phyloP scores from a whole-genome alignment of 31 red algal species.

The Odonthalia washingtoniensis region DNA sequence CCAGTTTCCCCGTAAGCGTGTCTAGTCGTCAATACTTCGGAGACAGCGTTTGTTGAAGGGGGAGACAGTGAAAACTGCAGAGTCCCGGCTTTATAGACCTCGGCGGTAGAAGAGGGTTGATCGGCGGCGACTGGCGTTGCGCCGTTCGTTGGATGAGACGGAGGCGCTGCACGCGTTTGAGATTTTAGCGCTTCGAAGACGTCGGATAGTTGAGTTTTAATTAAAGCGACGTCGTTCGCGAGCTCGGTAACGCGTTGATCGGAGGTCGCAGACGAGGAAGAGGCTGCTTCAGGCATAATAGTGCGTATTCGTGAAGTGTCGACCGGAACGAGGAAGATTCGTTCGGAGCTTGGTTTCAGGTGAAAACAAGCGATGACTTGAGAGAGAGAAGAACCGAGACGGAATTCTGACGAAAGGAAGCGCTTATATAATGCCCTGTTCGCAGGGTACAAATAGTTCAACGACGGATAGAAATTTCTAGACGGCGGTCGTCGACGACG shows the following conservation, averaged over 20 bases:
- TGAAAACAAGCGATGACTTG: background rate
- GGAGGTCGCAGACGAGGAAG: background rate
- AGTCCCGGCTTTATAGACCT: background rate
- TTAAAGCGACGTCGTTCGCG: slow-evolving; percentile 4
- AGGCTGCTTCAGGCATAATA: too few species aligned
- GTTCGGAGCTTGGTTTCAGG: background rate
- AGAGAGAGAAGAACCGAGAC: background rate
- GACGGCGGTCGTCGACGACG: background rate
- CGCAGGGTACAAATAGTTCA: background rate
- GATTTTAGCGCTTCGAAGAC: background rate
- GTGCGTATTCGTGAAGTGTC: background rate
- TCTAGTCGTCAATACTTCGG: background rate
- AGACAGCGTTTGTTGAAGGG: slow-evolving; percentile 21
- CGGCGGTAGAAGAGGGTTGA: background rate
- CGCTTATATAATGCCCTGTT: background rate
- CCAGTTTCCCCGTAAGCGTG: slow-evolving; percentile 6
- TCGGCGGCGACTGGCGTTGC: background rate
- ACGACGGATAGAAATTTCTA: background rate
- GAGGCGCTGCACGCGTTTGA: background rate
- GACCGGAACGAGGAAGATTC: background rate
- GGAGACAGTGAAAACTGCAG: slow-evolving; percentile 23
- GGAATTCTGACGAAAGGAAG: background rate
- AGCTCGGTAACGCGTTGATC: background rate
- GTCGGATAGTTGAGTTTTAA: background rate
- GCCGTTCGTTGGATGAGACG: background rate